Evolutionary conservation across 2,329 filamentous ascomycete genomes (phyloP).

Genomic region (Epichloe festucae): DNA sequence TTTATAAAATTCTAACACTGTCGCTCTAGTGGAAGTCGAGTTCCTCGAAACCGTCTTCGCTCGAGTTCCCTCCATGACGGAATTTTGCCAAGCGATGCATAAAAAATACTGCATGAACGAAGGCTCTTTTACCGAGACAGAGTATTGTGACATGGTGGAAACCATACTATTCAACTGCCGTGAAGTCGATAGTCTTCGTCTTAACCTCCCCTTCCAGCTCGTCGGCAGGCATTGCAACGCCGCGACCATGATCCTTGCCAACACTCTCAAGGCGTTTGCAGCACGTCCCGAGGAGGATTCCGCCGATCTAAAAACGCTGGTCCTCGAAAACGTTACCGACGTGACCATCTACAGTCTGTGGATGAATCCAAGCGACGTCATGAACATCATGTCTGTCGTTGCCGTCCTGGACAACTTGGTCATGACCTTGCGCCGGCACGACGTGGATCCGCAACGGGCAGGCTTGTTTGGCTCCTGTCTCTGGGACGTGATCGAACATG

Average conservation of each 20-base stretch:
- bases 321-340: constrained; percentile 38
- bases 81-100: constrained; percentile 30
- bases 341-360: constrained; percentile 33
- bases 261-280: constrained; percentile 35
- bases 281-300: constrained; percentile 31
- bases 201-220: constrained; percentile 39
- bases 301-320: constrained; percentile 28
- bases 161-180: constrained; percentile 31
- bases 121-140: constrained; percentile 34
- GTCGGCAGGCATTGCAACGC: constrained; percentile 31
- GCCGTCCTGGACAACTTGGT: constrained; percentile 30
- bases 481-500: constrained; percentile 36
- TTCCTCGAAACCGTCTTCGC: constrained; percentile 34
- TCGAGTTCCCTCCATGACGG: constrained; percentile 30
- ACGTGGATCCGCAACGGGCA: constrained; percentile 21
- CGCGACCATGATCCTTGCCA: constrained; percentile 38
- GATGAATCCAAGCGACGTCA: constrained; percentile 37
- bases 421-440: constrained; percentile 32
- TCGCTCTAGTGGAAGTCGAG: constrained; percentile 31
- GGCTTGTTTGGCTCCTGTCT: constrained; percentile 30
- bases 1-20: constrained; percentile 4
- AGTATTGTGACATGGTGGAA: constrained; percentile 29
- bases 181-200: constrained; percentile 30
- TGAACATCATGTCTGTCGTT: constrained; percentile 32
- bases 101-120: constrained; percentile 35